Conservation (phyloP, 139 green algal species). For the Volvox reticuliferus region DNA sequence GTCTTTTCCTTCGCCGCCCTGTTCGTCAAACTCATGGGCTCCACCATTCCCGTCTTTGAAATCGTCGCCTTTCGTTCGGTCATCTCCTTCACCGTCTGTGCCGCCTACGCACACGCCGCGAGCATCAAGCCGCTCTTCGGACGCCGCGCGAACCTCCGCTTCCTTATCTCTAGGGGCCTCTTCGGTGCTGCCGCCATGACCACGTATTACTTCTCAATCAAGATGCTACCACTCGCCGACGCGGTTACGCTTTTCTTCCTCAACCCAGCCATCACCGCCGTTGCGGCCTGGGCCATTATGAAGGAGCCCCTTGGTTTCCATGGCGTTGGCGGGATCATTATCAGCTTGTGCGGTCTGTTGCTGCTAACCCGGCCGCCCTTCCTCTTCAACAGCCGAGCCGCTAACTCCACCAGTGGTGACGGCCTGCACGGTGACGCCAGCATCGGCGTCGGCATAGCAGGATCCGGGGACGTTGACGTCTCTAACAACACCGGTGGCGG, state of each 20-base stretch:
- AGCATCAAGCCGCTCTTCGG: conserved; percentile 55
- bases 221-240: conserved; percentile 26
- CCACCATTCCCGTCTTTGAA: conserved; percentile 12
- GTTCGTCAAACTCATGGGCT: conserved; percentile 45
- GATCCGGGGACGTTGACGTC: background rate
- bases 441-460: background rate
- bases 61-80: conserved; percentile 35
- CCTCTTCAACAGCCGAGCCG: conserved; percentile 16
- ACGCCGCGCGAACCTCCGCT: background rate
- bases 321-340: conserved; percentile 42
- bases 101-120: background rate
- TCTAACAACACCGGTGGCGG: background rate
- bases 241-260: conserved; percentile 67
- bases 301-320: conserved; percentile 47
- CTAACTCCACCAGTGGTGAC: background rate
- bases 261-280: conserved; percentile 61
- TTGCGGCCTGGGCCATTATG: conserved; percentile 53
- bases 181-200: conserved; percentile 41
- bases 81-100: conserved; percentile 13
- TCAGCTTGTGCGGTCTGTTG: conserved; percentile 56
- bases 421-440: background rate
- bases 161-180: conserved; percentile 45
- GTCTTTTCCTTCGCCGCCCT: conserved; percentile 28
- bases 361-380: conserved; percentile 62
- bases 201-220: conserved; percentile 54